These are phyloP conservation scores for Rhodotorula glutinis DNA, from an alignment of 1,284 basidiomycete genomes.

Conservation along the genomic window DNA sequence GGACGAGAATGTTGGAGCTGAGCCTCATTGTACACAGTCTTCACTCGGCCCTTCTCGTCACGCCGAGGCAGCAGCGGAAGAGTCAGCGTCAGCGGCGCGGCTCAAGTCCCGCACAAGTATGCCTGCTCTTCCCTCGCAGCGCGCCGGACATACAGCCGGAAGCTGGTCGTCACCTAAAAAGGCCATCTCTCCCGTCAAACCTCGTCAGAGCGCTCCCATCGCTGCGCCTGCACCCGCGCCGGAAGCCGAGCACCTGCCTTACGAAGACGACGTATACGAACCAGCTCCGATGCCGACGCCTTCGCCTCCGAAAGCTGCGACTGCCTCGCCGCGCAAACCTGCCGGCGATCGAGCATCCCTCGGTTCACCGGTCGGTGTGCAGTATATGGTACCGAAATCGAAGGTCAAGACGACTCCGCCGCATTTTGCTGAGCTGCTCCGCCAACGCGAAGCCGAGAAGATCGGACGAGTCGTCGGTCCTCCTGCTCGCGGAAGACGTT, in stretches of 20 bases:
- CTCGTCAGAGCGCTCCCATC: background rate
- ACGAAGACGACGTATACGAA: background rate
- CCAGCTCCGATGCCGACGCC: background rate
- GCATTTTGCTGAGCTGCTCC: constrained; percentile 11
- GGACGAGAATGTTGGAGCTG: background rate
- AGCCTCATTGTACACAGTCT: constrained; percentile 13
- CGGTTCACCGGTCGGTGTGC: constrained; percentile 8
- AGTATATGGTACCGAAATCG: constrained; percentile 28
- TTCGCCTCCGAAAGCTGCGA: background rate
- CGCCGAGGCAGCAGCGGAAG: background rate
- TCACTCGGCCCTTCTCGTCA: constrained; percentile 18
- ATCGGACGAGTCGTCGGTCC: background rate
- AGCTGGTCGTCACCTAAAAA: background rate
- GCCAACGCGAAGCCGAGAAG: background rate
- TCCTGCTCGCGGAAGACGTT: background rate
- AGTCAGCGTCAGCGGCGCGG: background rate
- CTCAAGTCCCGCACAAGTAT: background rate
- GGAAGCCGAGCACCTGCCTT: background rate
- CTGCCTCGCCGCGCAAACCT: background rate
- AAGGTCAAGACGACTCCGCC: constrained; percentile 25
- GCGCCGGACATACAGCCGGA: background rate
- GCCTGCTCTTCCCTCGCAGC: background rate
- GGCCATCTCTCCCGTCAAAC: background rate
- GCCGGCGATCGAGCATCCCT: background rate
- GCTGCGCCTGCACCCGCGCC: background rate